Evolutionary conservation across 768 basidiomycete genomes (phyloP).

Genomic region (Hysterangium stoloniferum): DNA sequence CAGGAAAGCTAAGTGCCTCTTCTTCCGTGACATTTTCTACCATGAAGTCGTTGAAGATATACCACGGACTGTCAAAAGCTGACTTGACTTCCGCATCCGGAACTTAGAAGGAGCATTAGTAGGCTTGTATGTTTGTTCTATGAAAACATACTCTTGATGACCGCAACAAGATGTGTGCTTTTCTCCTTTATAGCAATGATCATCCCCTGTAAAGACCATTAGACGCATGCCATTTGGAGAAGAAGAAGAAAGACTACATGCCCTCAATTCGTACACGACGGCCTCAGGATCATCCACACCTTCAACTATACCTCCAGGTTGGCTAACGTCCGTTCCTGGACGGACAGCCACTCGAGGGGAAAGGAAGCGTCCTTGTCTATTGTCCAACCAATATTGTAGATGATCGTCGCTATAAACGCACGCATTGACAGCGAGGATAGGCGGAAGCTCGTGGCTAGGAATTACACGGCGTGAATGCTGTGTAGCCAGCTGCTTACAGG

Average conservation of each 20-base stretch:
- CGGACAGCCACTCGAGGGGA: conserved; percentile 35
- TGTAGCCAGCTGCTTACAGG: conserved; percentile 69
- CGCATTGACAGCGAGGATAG: conserved; percentile 81
- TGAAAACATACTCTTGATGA: conserved; percentile 61
- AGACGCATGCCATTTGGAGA: neutral
- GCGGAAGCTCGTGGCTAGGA: conserved; percentile 60
- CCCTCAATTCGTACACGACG: conserved; percentile 65
- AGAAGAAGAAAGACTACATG: conserved; percentile 29
- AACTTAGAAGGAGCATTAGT: conserved; percentile 35
- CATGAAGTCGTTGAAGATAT: conserved; percentile 93
- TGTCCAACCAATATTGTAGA: conserved; percentile 69
- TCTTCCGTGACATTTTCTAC: conserved; percentile 79
- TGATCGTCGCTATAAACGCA: conserved; percentile 71
- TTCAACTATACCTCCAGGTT: conserved; percentile 51
- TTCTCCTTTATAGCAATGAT: conserved; percentile 64
- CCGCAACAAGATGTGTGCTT: conserved; percentile 78
- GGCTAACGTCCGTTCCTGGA: conserved; percentile 13
- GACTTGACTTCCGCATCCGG: conserved; percentile 51
- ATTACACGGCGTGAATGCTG: conserved; percentile 67
- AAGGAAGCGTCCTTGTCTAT: conserved; percentile 50
- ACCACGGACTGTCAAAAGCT: conserved; percentile 59
- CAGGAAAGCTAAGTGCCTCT: conserved; percentile 82
- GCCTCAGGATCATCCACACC: conserved; percentile 48
- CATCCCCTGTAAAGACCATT: conserved; percentile 46
- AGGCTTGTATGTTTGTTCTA: neutral